Evolutionary conservation across 331 rosid species (phyloP).

Genomic region (Quercus phellos): DNA sequence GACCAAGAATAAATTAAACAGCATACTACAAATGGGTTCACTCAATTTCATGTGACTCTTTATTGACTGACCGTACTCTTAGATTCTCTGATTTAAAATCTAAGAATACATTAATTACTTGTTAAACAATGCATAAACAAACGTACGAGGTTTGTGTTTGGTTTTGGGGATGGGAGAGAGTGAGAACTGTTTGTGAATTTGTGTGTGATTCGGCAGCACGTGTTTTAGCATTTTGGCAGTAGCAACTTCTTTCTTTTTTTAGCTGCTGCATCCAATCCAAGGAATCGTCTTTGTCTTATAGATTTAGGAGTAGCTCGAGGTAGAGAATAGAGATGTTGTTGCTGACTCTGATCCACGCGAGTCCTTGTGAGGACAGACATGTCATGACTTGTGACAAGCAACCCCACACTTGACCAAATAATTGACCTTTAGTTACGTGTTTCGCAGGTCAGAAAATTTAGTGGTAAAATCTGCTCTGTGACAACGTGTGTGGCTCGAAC

Average conservation of each 20-base stretch:
- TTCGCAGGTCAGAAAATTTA: no score
- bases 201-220: background rate
- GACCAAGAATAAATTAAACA: no score
- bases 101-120: background rate
- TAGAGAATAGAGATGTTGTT: background rate
- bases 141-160: slow-evolving; percentile 15
- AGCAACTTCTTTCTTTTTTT: background rate
- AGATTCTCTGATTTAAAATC: background rate
- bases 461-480: no score
- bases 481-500: background rate
- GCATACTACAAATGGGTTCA: background rate
- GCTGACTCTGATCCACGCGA: slow-evolving; percentile 10
- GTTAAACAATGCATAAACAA: background rate
- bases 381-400: background rate
- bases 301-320: background rate
- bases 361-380: background rate
- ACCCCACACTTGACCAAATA: background rate
- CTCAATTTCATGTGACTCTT: slow-evolving; percentile 7
- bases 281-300: background rate
- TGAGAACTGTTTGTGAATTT: background rate
- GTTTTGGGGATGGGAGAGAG: background rate
- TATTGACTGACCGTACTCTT: background rate
- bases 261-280: background rate
- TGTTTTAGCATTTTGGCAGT: background rate
- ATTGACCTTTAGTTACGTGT: background rate